phyloP scores from a whole-genome alignment of 768 basidiomycete species.

The Boletus fagicola region DNA sequence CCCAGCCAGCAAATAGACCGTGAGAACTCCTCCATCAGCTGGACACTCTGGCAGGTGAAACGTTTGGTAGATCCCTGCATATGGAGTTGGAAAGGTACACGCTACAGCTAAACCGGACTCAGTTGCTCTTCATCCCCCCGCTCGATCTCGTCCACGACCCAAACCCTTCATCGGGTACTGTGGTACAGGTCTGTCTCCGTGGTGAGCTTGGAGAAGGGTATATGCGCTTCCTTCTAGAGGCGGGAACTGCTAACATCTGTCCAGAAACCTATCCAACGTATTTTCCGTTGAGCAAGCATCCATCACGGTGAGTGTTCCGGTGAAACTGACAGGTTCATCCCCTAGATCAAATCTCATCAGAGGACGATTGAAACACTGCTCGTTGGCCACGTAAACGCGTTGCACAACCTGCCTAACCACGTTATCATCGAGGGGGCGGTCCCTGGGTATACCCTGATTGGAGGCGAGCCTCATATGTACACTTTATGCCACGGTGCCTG shows the following conservation, averaged over 20 bases:
- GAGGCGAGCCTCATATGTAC: constrained; percentile 9
- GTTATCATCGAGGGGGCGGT: constrained; percentile 12
- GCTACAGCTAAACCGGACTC: constrained; percentile 24
- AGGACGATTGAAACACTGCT: constrained; percentile 27
- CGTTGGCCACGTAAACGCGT: constrained; percentile 17
- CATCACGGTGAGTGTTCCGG: constrained; percentile 21
- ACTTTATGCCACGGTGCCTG: background rate
- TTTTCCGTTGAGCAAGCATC: constrained; percentile 11
- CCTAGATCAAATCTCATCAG: constrained; percentile 6
- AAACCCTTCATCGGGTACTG: constrained; percentile 12
- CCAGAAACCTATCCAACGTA: constrained; percentile 5
- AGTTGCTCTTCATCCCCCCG: constrained; percentile 24
- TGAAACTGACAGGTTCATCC: background rate
- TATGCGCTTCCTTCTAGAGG: constrained; percentile 7
- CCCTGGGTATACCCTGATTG: constrained; percentile 21
- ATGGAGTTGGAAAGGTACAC: constrained; percentile 9
- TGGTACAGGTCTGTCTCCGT: constrained; percentile 28
- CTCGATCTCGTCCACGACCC: background rate
- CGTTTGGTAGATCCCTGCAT: background rate
- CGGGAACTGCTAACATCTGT: background rate
- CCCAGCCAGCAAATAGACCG: background rate
- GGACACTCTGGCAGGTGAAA: background rate
- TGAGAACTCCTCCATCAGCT: background rate
- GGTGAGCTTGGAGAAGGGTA: constrained; percentile 16
- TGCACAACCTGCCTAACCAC: constrained; percentile 13